Percentiles rank a stretch among this genome's conserved stretches.
Evolutionary conservation across 768 basidiomycete species (phyloP).

Genomic region (Auriculariales sp.): DNA sequence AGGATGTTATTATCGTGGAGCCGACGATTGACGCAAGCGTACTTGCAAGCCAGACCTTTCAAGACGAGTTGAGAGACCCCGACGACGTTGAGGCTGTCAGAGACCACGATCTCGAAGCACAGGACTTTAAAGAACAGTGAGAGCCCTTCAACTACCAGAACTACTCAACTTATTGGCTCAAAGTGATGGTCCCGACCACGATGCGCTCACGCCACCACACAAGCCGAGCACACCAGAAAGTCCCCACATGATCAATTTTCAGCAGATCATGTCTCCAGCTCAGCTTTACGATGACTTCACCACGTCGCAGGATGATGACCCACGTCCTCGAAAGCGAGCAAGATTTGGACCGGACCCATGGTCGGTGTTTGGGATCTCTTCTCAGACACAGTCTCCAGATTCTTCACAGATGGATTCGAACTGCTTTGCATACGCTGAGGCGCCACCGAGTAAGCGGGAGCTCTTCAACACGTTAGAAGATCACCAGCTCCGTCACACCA

Average conservation of each 20-base stretch:
- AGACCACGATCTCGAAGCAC: neutral
- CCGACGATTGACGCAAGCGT: constrained; percentile 30
- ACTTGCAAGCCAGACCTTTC: constrained; percentile 28
- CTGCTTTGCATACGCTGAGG: constrained; percentile 36
- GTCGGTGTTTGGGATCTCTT: neutral
- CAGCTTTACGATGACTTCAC: neutral
- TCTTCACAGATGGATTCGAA: constrained; percentile 23
- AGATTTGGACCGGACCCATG: neutral
- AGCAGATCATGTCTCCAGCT: neutral
- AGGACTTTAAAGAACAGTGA: neutral
- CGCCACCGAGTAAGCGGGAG: constrained; percentile 25
- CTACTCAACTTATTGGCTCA: too few relatives aligned
- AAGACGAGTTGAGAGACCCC: neutral
- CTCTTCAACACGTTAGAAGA: constrained; percentile 28
- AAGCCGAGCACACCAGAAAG: neutral
- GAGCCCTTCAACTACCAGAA: neutral
- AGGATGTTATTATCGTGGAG: constrained; percentile 8
- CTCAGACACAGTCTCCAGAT: neutral
- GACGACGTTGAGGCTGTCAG: too few relatives aligned
- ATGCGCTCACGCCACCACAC: neutral
- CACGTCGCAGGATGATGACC: neutral
- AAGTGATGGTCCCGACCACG: too few relatives aligned
- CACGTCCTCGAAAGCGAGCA: neutral
- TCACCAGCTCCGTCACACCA: constrained; percentile 29
- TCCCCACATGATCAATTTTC: too few relatives aligned